Evolutionary conservation across 805 yeast species (phyloP).

Genomic region (Nakazawaea siamensis): DNA sequence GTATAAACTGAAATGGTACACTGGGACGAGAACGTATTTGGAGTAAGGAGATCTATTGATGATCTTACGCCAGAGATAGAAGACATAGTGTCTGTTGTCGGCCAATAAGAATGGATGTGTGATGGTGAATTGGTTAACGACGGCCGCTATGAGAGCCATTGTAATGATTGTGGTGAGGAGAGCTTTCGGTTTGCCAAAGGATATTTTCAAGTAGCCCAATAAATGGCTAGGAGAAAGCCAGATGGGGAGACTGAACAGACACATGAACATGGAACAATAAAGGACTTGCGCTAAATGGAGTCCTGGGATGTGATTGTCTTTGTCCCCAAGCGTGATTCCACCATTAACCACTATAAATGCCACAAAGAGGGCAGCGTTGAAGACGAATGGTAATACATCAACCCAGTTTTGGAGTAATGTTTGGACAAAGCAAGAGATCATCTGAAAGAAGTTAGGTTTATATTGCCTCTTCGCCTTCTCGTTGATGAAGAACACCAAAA

Average conservation of each 20-base stretch:
- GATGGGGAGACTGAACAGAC: constrained; percentile 63
- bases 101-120: constrained; percentile 89
- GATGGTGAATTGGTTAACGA: constrained; percentile 54
- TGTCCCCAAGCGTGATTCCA: constrained; percentile 89
- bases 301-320: constrained; percentile 68
- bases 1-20: constrained; percentile 53
- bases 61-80: constrained; percentile 70
- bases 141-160: constrained; percentile 28
- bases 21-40: constrained; percentile 46
- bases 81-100: constrained; percentile 90
- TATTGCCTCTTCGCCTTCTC: constrained; percentile 31
- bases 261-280: constrained; percentile 62
- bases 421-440: constrained; percentile 15
- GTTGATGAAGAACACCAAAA: constrained; percentile 48
- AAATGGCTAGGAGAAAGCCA: constrained; percentile 48
- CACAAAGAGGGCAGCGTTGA: constrained; percentile 46
- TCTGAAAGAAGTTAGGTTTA: constrained; percentile 22
- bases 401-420: constrained; percentile 24
- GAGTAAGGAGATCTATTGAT: constrained; percentile 41
- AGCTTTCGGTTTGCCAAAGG: constrained; percentile 17
- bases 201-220: constrained; percentile 27
- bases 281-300: constrained; percentile 75
- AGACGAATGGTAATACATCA: constrained; percentile 37
- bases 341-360: constrained; percentile 50
- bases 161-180: not conserved